These are phyloP conservation scores for Fusarium camptoceras DNA, from an alignment of 2,329 filamentous ascomycete species.

Conservation along the genomic window DNA sequence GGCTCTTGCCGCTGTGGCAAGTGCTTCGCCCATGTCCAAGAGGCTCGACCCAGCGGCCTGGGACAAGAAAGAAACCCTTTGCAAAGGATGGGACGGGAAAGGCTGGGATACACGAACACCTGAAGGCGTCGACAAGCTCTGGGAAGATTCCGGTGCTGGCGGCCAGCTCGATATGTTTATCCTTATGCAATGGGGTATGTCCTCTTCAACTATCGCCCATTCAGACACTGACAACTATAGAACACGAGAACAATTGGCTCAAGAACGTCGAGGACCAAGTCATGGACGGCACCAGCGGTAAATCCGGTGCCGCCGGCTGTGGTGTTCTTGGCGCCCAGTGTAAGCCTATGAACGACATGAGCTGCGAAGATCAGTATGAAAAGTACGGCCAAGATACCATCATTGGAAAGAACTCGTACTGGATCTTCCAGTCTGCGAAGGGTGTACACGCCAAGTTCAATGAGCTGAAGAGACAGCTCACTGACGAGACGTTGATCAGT, in stretches of 20 bases:
- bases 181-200: constrained; percentile 11
- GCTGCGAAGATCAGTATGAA: constrained; percentile 18
- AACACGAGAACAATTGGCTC: constrained; percentile 25
- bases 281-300: constrained; percentile 7
- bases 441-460: constrained; percentile 10
- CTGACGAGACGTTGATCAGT: constrained; percentile 8
- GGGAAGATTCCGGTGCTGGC: constrained; percentile 1
- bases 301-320: constrained; percentile 6
- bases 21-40: constrained; percentile 2
- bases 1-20: not conserved
- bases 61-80: constrained; percentile 13
- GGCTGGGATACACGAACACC: constrained; percentile 17
- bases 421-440: constrained; percentile 26
- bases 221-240: not conserved
- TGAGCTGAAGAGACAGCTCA: constrained; percentile 15
- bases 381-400: not conserved
- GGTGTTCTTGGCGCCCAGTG: constrained; percentile 1
- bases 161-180: constrained; percentile 16
- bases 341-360: not conserved
- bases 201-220: too few relatives aligned
- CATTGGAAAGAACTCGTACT: constrained; percentile 22
- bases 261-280: constrained; percentile 21
- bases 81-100: constrained; percentile 14
- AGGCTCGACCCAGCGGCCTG: not conserved
- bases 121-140: constrained; percentile 19